phyloP scores from a whole-genome alignment of 805 yeast species.

The Cyberlindnera americana region DNA sequence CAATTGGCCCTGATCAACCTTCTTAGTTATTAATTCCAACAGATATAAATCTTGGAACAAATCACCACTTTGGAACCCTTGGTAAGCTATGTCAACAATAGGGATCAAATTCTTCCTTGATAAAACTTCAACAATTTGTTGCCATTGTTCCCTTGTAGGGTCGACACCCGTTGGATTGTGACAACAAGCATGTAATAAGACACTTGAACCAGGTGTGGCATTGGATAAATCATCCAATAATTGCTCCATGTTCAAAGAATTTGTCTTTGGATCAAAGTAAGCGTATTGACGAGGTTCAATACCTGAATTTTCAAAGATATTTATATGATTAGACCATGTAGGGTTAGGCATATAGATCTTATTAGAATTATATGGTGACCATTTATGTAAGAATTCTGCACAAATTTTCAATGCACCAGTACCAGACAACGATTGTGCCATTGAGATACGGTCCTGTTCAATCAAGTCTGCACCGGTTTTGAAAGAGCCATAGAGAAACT shows the following conservation, averaged over 20 bases:
- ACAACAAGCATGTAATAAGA: slow-evolving; percentile 89
- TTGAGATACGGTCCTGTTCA: slow-evolving; percentile 58
- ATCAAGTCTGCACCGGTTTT: slow-evolving; percentile 52
- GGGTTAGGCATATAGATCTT: slow-evolving; percentile 75
- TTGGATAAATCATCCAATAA: slow-evolving; percentile 54
- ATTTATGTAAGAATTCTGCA: slow-evolving; percentile 68
- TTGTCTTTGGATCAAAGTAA: slow-evolving; percentile 63
- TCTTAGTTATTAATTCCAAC: slow-evolving; percentile 41
- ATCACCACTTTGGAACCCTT: slow-evolving; percentile 89
- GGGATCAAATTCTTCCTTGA: slow-evolving; percentile 63
- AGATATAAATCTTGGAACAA: slow-evolving; percentile 68
- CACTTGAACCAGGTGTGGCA: slow-evolving; percentile 57
- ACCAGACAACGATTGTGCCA: slow-evolving; percentile 89
- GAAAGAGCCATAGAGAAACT: slow-evolving; percentile 69
- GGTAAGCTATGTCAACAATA: slow-evolving; percentile 90
- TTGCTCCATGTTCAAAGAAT: slow-evolving; percentile 62
- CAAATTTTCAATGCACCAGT: slow-evolving; percentile 91
- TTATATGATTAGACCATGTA: slow-evolving; percentile 92
- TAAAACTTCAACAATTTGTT: slow-evolving; percentile 61
- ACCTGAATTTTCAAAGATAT: slow-evolving; percentile 75
- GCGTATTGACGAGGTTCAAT: slow-evolving; percentile 58
- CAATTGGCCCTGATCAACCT: slow-evolving; percentile 39
- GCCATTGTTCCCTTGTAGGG: slow-evolving; percentile 80
- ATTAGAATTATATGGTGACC: slow-evolving; percentile 40
- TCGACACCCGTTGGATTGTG: slow-evolving; percentile 98